Percentiles rank a stretch among this genome's conserved stretches.
Conservation (phyloP, 306 rosid genomes). For the Citrullus mucosospermus region DNA sequence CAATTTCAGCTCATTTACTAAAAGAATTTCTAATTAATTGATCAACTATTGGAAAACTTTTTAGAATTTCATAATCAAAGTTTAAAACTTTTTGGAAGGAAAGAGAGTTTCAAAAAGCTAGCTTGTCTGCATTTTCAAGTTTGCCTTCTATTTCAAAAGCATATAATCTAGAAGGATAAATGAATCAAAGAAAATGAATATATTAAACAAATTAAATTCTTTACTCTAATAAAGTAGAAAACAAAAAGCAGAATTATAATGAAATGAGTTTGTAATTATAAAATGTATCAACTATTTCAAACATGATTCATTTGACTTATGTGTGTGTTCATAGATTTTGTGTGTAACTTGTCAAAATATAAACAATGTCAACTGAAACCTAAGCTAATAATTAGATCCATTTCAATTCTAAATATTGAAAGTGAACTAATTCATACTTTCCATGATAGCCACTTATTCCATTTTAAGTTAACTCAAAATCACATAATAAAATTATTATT, state of each 20-base stretch:
- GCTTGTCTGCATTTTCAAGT: not conserved
- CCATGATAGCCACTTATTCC: no score
- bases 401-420: no score
- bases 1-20: not conserved
- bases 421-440: no score
- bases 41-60: not conserved
- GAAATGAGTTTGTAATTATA: not conserved
- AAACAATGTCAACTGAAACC: no score
- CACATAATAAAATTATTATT: no score
- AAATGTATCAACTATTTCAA: not conserved
- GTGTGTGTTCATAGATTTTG: not conserved
- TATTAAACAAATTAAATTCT: not conserved
- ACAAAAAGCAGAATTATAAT: not conserved
- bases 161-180: not conserved
- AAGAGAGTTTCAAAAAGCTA: not conserved
- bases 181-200: not conserved
- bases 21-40: not conserved
- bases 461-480: no score
- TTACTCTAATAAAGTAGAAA: not conserved
- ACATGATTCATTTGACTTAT: not conserved
- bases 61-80: not conserved
- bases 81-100: not conserved
- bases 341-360: no score
- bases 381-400: no score
- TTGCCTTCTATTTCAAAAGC: not conserved